Base-by-base conservation (phyloP, 768 basidiomycete species). In the Gloeostereum incarnatum region DNA sequence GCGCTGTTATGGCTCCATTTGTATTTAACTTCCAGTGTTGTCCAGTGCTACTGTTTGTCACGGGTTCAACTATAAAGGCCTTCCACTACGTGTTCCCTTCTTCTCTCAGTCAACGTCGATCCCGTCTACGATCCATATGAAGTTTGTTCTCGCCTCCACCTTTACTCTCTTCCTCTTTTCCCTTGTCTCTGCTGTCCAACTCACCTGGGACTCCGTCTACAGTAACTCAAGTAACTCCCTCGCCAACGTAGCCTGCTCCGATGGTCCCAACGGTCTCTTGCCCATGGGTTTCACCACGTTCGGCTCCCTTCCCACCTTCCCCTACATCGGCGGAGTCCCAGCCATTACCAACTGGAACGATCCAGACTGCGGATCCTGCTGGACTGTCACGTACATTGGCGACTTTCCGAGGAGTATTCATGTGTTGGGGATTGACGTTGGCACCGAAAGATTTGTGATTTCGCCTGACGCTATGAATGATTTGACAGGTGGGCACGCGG, bases 221-320 rank as follows among this genome's bases (percentile, higher is more conserved):
- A 41, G 36, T 25, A 32, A 35, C 21, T 23, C 23, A 9, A 43
- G 22, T 35, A 29, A 39, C n/a, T 39, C 38, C 17, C 52, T 68
- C 35, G 33, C 36, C 29, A 45, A 17, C 6, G 59, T 68, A 25
- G 55, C 60, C 27, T 71, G 71, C 55, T 67, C 65, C 1, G 55
- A 59, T 35, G 66, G 66, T 10, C 41, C 50, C 20, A 47, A 63
- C 34, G 68, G 66, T 19, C 49, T 71, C 5, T 17, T 54, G 4
- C 53, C 51, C 14, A 36, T 41, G 41, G 22, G 57, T 57, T 66
- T 53, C 45, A 54, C 49, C 6, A 64, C 56, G 17, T 60, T 69
- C 33, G 52, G 47, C 8, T 48, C 53, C 22, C 42, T 71, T 5
- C 67, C 68, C 4, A 49, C 44, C 39, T 71, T 65, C 51, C 45